Base-by-base conservation (phyloP, 139 green algal genomes). In the Chlamydomonas sphaeroides region DNA sequence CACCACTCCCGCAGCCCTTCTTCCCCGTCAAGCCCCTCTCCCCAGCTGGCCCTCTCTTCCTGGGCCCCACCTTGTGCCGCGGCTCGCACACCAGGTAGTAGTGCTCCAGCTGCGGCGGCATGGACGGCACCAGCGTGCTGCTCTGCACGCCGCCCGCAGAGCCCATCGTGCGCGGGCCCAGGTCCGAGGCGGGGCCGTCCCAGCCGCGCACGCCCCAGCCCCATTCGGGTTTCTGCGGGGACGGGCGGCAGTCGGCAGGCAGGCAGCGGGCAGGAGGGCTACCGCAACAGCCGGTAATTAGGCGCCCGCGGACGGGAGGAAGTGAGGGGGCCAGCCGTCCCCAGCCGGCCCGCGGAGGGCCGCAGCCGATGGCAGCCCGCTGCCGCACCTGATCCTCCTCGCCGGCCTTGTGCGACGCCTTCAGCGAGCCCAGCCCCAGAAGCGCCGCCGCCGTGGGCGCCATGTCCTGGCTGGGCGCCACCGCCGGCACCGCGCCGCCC, bases 41-140 rank as follows among this genome's bases (percentile, higher is more conserved):
- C 66, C 39, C 38, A 5, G 8, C 3, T 36, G 8, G 15, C 35
- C 20, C 26, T 21, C 45, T 18, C 20, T 8, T 26, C 15, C 59
- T 8, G n/a, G n/a, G 2, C 53, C 45, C 1, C 39, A 76, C 66
- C 73, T 86, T 86, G 45, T 90, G 80, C n/a, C 87, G 83, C 35
- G 75, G 84, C 3, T 87, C 67, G 0, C 76, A 78, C 38, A 89
- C 68, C 25, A 96, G 28, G 73, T 86, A 95, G 28, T 86, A 57
- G 79, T 98, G 94, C 45, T 77, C 15, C 41, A 98, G 83, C 53
- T 89, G 67, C 17, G 94, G 94, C 26, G 94, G 93, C 85, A 97
- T 77, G 8, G 85, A 89, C 26, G 92, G 89, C 8, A 88, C 65
- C 2, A 93, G 72, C 20, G 80, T 76, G n/a, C 67, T 80, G 32